Base-by-base conservation (phyloP, 1,139 yeast genomes). In the Debaryomyces udenii region DNA sequence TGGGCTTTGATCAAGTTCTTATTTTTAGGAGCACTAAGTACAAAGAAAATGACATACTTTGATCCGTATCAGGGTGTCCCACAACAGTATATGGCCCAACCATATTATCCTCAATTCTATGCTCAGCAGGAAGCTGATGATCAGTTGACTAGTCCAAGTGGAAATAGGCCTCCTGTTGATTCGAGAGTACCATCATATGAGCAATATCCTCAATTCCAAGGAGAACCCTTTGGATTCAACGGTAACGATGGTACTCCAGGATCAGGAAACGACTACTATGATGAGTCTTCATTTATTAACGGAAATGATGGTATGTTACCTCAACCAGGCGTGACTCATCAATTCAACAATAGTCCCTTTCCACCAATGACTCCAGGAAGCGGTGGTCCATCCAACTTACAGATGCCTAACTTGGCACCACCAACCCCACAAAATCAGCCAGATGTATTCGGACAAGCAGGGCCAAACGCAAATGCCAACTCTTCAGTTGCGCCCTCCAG, bases 401-500 rank as follows among this genome's bases (percentile, higher is more conserved):
- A 39, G 26, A 35, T 41, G 29, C 31, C 38, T 7, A 32, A 34
- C 27, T 15, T 40, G 28, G 30, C 39, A 10, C 40, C 43, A 13
- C 37, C 30, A 16, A 33, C 41, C 14, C 39, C 43, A 2, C 40
- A 36, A 27, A 22, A 22, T 27, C 43, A 40, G 23, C 35, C 37
- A 4, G 43, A 40, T 26, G 33, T 40, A 10, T 40, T 40, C 13
- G 37, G 40, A 5, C 39, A 36, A 16, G 33, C 35, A 6, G 27
- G 33, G 3, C 31, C 43, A 16, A 38, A 34, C 27, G 31, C 40
- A n/a, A 49, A 45, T 24, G 50, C 43, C 22, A 49, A 46, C 38
- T 40, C 56, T 13, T 39, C 59, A 18, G 68, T 70, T 20, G 86
- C 86, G 1, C 89, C 90, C 23, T 82, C 89, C 14, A 78, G 97